phyloP scores from a whole-genome alignment of 192 early-diverging fungal species.

The Backusella westeae region DNA sequence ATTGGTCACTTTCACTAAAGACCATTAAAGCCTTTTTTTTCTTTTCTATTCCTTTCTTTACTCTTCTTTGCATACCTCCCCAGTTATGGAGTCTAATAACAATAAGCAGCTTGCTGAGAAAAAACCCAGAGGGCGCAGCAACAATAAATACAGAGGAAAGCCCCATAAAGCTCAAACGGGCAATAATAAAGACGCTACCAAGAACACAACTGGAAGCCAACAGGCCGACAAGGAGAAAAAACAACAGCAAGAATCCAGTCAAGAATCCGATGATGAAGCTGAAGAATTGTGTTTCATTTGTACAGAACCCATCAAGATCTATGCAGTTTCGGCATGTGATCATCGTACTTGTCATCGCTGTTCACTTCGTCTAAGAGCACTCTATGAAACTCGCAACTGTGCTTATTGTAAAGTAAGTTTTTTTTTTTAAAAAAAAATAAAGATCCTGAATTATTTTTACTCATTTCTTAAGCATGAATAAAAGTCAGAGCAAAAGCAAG shows the following conservation, averaged over 20 bases:
- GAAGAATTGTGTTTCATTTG: constrained; percentile 83
- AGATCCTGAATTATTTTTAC: neutral
- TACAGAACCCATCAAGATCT: constrained; percentile 74
- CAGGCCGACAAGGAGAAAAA: neutral
- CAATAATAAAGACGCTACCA: neutral
- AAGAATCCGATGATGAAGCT: constrained; percentile 34
- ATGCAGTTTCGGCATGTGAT: constrained; percentile 86
- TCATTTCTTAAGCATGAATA: neutral
- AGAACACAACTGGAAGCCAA: neutral
- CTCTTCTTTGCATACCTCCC: neutral
- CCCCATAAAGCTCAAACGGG: neutral
- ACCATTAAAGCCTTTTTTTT: neutral
- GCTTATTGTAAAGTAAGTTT: constrained; percentile 83
- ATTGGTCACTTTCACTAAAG: too few relatives aligned
- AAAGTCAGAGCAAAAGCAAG: constrained; percentile 70
- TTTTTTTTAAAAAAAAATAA: too few relatives aligned
- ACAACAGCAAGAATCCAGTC: neutral
- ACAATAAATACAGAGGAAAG: neutral
- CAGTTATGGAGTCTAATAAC: neutral
- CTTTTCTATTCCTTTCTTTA: neutral
- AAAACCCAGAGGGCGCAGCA: neutral
- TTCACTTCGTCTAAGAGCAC: constrained; percentile 80
- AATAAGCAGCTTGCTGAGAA: neutral
- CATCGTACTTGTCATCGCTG: constrained; percentile 92
- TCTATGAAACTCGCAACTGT: constrained; percentile 86